These are phyloP conservation scores for Scheffersomyces insectosa DNA, from an alignment of 1,139 yeast species.

Conservation along the genomic window DNA sequence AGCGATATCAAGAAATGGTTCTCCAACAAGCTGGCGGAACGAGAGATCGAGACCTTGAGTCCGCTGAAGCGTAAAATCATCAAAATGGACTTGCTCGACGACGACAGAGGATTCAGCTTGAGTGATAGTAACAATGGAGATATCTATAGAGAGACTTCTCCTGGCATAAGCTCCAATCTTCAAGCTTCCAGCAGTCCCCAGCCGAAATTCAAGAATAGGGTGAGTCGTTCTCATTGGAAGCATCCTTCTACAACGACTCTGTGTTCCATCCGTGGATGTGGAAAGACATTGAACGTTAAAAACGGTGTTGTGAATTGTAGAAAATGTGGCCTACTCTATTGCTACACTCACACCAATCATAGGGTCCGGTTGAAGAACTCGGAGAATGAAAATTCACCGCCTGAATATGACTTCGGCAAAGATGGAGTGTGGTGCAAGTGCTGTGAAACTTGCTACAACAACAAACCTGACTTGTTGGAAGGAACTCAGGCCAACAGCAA, in stretches of 20 bases:
- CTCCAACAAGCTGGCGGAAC: constrained; percentile 12
- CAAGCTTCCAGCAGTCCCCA: constrained; percentile 2
- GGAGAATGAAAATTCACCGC: constrained; percentile 28
- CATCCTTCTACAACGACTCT: constrained; percentile 34
- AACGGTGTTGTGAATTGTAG: constrained; percentile 63
- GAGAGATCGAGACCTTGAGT: constrained; percentile 1
- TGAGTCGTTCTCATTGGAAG: constrained; percentile 67
- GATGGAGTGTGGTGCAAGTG: constrained; percentile 70
- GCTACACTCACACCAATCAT: constrained; percentile 63
- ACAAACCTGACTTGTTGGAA: constrained; percentile 56
- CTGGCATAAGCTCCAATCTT: not conserved
- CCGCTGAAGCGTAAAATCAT: constrained; percentile 25
- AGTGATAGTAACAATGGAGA: constrained; percentile 19
- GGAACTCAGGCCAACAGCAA: constrained; percentile 33
- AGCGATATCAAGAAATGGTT: constrained; percentile 26
- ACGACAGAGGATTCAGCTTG: constrained; percentile 32
- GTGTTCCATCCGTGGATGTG: constrained; percentile 43
- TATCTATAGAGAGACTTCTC: constrained; percentile 5
- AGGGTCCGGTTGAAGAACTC: constrained; percentile 49
- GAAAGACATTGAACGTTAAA: constrained; percentile 40
- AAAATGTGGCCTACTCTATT: constrained; percentile 71
- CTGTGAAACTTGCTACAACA: constrained; percentile 61
- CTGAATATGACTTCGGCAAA: constrained; percentile 28
- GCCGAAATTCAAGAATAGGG: constrained; percentile 14
- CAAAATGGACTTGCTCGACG: constrained; percentile 36